Evolutionary conservation across 345 rosid genomes (phyloP).

Genomic region (Camelina laxa): DNA sequence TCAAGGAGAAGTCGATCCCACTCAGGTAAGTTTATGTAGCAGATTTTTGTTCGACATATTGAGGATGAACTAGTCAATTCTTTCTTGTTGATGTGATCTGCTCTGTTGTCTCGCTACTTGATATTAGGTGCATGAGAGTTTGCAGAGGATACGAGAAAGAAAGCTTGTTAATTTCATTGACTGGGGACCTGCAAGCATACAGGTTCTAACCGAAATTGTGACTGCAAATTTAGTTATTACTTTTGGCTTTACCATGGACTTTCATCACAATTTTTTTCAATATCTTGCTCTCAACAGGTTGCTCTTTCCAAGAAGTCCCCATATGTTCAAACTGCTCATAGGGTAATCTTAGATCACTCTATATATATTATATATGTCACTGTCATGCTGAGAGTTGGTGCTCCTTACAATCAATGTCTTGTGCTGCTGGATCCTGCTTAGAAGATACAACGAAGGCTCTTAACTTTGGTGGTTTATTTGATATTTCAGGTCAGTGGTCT

Average conservation of each 20-base stretch:
- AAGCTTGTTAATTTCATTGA: slow-evolving; percentile 98
- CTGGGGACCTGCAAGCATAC: slow-evolving; percentile 99
- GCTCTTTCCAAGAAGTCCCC: slow-evolving; percentile 44
- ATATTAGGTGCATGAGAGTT: slow-evolving; percentile 91
- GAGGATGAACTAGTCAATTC: neutral
- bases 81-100: slow-evolving; percentile 18
- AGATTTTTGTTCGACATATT: neutral
- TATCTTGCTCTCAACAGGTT: slow-evolving; percentile 58
- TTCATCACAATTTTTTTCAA: neutral
- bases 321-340: neutral
- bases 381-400: neutral
- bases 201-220: slow-evolving; percentile 50
- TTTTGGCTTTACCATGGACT: slow-evolving; percentile 26
- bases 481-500: slow-evolving; percentile 3
- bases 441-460: neutral
- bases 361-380: neutral
- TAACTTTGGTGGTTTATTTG: neutral
- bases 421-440: neutral
- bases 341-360: neutral
- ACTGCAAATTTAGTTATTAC: slow-evolving; percentile 17
- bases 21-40: slow-evolving; percentile 63
- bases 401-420: neutral
- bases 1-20: slow-evolving; percentile 99
- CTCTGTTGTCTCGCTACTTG: slow-evolving; percentile 19
- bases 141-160: slow-evolving; percentile 97